A percentile compares a stretch with the other conserved stretches of the same genome.
phyloP scores from a whole-genome alignment of 768 basidiomycete genomes.

The Phaeotremella fagi region DNA sequence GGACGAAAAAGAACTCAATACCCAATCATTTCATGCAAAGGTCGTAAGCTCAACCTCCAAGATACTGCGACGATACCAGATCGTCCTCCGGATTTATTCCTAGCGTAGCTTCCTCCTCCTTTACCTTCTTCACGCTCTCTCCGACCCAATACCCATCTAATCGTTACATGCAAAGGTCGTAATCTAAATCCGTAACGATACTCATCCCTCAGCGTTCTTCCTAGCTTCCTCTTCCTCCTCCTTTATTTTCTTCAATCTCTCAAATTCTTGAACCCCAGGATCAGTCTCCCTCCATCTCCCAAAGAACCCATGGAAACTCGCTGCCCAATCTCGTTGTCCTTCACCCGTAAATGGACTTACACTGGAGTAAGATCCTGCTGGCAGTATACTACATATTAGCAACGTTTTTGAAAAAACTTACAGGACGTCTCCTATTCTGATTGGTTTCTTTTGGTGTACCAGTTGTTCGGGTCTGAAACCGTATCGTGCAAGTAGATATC shows the following conservation, averaged over 20 bases:
- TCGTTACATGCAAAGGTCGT: too few species aligned
- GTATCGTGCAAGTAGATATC: conserved; percentile 35
- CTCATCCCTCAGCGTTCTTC: conserved; percentile 3
- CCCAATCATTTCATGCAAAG: too few species aligned
- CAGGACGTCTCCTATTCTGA: conserved; percentile 34
- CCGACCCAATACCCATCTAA: too few species aligned
- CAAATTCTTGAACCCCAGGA: conserved; percentile 27
- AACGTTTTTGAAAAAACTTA: conserved; percentile 2
- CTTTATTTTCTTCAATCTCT: conserved; percentile 27
- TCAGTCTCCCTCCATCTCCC: conserved; percentile 35
- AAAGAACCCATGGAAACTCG: conserved; percentile 32
- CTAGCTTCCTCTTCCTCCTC: conserved; percentile 19
- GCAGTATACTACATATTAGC: conserved; percentile 20
- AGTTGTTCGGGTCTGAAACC: conserved; percentile 31
- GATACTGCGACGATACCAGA: not conserved
- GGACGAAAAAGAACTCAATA: too few species aligned
- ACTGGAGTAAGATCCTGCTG: conserved; percentile 33
- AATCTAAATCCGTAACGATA: conserved; percentile 1
- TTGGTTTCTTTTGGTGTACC: conserved; percentile 27
- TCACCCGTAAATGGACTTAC: conserved; percentile 30
- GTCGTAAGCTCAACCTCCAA: not conserved
- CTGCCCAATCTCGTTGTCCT: conserved; percentile 35
- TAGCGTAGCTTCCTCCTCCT: too few species aligned
- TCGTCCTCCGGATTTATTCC: too few species aligned
- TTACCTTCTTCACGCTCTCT: too few species aligned